Conservation (phyloP, 768 basidiomycete species). For the Macrolepiota fuliginosa region DNA sequence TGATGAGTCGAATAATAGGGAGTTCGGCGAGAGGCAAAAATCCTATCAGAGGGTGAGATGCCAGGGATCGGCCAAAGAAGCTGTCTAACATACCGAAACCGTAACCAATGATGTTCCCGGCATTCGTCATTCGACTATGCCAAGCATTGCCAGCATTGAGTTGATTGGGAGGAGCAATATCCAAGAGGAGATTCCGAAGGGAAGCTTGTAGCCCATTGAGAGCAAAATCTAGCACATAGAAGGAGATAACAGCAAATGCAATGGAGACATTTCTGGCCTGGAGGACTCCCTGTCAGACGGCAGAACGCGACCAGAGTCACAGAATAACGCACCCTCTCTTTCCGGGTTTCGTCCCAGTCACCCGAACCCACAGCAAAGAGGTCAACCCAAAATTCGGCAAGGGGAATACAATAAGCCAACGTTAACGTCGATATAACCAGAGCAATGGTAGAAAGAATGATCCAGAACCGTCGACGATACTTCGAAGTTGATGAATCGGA, state of each 20-base stretch:
- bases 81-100: conserved; percentile 64
- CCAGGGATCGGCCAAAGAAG: background rate
- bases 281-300: background rate
- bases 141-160: conserved; percentile 95
- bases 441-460: conserved; percentile 81
- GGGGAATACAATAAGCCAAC: conserved; percentile 78
- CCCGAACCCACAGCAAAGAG: conserved; percentile 71
- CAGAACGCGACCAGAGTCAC: background rate
- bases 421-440: conserved; percentile 75
- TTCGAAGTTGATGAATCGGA: conserved; percentile 92
- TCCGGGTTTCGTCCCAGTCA: conserved; percentile 83
- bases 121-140: conserved; percentile 95
- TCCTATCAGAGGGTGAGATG: conserved; percentile 40
- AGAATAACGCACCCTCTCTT: conserved; percentile 48
- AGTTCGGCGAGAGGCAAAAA: conserved; percentile 85
- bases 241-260: conserved; percentile 81
- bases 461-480: conserved; percentile 91
- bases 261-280: conserved; percentile 75
- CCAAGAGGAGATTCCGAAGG: conserved; percentile 88
- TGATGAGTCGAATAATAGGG: conserved; percentile 75
- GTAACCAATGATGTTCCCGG: conserved; percentile 96
- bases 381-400: conserved; percentile 77
- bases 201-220: conserved; percentile 95
- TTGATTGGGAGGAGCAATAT: conserved; percentile 85
- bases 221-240: conserved; percentile 96